Percentiles rank a stretch among this genome's conserved stretches.
Conservation (phyloP, 768 basidiomycete genomes). For the Pulveroboletus sp. region DNA sequence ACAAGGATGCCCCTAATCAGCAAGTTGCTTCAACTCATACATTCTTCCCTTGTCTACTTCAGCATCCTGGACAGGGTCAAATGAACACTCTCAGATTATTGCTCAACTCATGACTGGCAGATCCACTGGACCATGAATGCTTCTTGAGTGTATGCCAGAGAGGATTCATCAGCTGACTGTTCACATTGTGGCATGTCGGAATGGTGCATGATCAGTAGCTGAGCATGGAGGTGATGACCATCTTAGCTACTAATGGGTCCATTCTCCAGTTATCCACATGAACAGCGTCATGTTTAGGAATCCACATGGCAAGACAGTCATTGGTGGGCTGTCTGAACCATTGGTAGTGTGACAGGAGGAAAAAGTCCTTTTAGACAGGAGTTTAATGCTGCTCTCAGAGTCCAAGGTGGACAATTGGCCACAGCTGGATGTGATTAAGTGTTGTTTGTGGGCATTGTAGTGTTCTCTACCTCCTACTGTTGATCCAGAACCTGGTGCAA, state of each 20-base stretch:
- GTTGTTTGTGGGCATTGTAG: slow-evolving; percentile 23
- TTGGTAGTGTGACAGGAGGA: slow-evolving; percentile 1
- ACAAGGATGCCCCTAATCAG: slow-evolving; percentile 5
- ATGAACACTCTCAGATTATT: slow-evolving; percentile 1
- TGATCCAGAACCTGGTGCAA: background rate
- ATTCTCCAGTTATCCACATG: no score
- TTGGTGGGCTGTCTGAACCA: no score
- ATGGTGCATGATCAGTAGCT: slow-evolving; percentile 22
- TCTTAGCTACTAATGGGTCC: no score
- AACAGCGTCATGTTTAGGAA: slow-evolving; percentile 24
- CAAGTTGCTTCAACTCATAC: slow-evolving; percentile 1
- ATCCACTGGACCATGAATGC: slow-evolving; percentile 8
- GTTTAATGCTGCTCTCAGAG: slow-evolving; percentile 8
- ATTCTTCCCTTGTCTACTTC: slow-evolving; percentile 9
- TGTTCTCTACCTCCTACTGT: background rate
- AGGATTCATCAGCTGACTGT: slow-evolving; percentile 26
- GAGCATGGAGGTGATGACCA: slow-evolving; percentile 1
- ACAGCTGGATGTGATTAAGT: slow-evolving; percentile 31
- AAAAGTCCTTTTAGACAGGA: slow-evolving; percentile 12
- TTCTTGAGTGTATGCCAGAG: slow-evolving; percentile 29
- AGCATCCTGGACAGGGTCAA: background rate
- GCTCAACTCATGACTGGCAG: slow-evolving; percentile 6
- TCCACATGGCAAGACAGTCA: slow-evolving; percentile 6
- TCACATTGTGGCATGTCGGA: slow-evolving; percentile 22
- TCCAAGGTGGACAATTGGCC: slow-evolving; percentile 22